Base-by-base conservation (phyloP, 805 yeast species). In the Lachancea waltii region DNA sequence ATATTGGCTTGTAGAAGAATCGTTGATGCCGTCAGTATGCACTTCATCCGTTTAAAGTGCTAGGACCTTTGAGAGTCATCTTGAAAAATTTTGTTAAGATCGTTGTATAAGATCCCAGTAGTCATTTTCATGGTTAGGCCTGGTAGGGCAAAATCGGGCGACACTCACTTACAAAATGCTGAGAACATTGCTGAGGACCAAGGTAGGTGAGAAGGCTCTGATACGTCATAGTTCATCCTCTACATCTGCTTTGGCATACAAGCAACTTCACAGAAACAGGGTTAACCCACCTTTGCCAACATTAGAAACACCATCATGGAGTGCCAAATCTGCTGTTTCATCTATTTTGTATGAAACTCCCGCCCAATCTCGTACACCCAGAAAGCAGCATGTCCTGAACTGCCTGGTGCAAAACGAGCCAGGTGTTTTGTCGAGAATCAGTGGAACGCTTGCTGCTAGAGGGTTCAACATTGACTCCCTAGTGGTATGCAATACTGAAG, bases 341-440 rank as follows among this genome's bases (percentile, higher is more conserved):
- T 86, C 97, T 9, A 92, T 92, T 50, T 70, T 92, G 47, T 90
- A 89, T 65, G 97, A 92, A 62, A 85, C 95, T 3, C 98, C 75
- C 35, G 50, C 65, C 14, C 72, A 70, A 10, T 56, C 65, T 15
- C 60, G 48, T 30, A 76, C 81, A 26, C 85, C 87, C 29, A 70
- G 73, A 50, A 80, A 82, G 49, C 84, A 84, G 55, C 98, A 92
- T 54, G 94, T 92, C 31, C 72, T 92, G 60, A 92, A 90, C 73
- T 92, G 98, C 68, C 73, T 92, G 58, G 98, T 92, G 13, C 97
- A 92, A 67, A 90, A 92, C 64, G 98, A 92, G 67, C 97, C 98
- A 6, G 98, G 98, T 72, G 98, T 92, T 32, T 70, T 92, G 53
- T 81, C 95, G 24, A 77, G 90, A 39, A 85, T 92, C 30, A 83